Evolutionary conservation across 73 alveolate genomes (phyloP), one percentile per base, ranked within the genome.

Genomic region (Urostyla sp.): DNA sequence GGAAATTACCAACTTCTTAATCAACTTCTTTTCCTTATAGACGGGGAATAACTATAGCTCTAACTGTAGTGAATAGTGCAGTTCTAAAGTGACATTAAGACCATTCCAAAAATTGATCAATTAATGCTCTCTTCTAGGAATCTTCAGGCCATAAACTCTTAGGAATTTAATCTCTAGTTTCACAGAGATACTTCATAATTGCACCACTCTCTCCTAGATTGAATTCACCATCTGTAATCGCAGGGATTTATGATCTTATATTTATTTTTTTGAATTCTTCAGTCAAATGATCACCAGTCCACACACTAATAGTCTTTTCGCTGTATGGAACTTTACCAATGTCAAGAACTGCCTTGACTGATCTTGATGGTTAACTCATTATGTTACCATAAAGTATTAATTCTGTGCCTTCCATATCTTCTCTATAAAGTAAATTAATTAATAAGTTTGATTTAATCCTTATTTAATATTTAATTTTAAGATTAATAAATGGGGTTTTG

Each of bases 171-270:
- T 24, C 43, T 20, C 31, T 48, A 7, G 69, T 13, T 16, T 40
- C 56, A 6, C 54, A 58, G 24, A 40, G 69, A 32, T 80, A 80
- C 37, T 52, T 67, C 3, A 60, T 31, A 10, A 80, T 49, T 18
- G 84, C 85, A 8, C 31, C 24, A 1, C 75, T 44, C 43, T 80
- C 90, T 24, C 58, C 0, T 18, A 80, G 69, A 18, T 53, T 37
- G 40, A 67, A 67, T 36, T 80, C 90, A 23, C 85, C 90, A 49
- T 76, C 88, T 37, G 27, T 35, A 16, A 76, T 58, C 16, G 75
- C 54, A 8, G 88, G 88, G 2, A 76, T 72, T 23, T 18, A 59
- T 28, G 46, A 36, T 1, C 44, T 2, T 24, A 80, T 69, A 28
- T 61, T 76, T 54, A 76, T 60, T 35, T 76, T 58, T 31, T 34